phyloP scores from a whole-genome alignment of 192 early-diverging fungal species.

The Backusella macrospora region DNA sequence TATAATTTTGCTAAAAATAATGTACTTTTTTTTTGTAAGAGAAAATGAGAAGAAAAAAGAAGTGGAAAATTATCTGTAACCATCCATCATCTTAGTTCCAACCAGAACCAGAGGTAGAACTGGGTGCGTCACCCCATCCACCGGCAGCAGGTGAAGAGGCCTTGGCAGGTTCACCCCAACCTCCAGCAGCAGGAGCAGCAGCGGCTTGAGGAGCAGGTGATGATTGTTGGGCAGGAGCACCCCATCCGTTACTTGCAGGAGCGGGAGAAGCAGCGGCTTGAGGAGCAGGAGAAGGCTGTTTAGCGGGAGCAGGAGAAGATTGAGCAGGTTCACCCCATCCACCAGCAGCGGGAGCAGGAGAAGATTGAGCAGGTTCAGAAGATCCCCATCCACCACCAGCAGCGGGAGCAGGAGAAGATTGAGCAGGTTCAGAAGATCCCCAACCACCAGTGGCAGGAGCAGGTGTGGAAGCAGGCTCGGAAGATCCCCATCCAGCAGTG shows the following conservation, averaged over 20 bases:
- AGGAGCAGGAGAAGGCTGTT: background rate
- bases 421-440: constrained; percentile 14
- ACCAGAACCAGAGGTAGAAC: background rate
- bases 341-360: constrained; percentile 9
- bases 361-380: constrained; percentile 7
- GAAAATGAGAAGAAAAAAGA: background rate
- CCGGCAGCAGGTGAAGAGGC: constrained; percentile 1
- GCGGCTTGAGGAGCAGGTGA: constrained; percentile 13
- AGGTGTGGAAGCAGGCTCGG: constrained; percentile 3
- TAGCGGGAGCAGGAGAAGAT: constrained; percentile 5
- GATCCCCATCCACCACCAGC: constrained; percentile 14
- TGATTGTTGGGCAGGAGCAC: constrained; percentile 8
- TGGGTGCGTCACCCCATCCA: constrained; percentile 24
- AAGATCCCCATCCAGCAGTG: constrained; percentile 29
- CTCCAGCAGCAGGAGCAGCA: constrained; percentile 18
- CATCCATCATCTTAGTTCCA: background rate
- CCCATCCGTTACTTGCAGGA: constrained; percentile 20
- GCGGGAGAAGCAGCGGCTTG: background rate
- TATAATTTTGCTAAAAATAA: background rate
- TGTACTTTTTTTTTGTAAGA: constrained; percentile 1
- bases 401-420: constrained; percentile 14
- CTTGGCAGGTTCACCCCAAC: constrained; percentile 15
- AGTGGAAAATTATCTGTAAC: background rate
- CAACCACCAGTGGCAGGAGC: constrained; percentile 20
- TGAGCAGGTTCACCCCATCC: constrained; percentile 27